Conservation (phyloP, 2,329 filamentous ascomycete species). For the Dryadomyces quercivorus region DNA sequence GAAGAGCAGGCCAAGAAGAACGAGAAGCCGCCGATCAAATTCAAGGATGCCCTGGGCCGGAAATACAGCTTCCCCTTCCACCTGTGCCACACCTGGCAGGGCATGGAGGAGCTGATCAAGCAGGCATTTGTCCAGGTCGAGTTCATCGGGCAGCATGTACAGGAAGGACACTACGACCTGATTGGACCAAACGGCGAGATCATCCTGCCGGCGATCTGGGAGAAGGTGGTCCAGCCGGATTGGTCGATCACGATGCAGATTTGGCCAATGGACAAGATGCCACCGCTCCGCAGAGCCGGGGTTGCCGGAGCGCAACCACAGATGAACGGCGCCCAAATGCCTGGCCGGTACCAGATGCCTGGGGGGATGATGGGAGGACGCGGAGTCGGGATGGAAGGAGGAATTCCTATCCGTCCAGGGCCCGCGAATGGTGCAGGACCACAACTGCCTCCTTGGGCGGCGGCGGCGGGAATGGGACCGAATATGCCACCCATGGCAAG, state of each 20-base stretch:
- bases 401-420: background rate
- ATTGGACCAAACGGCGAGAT: constrained; percentile 71
- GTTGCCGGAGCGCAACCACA: background rate
- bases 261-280: constrained; percentile 41
- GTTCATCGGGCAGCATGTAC: constrained; percentile 61
- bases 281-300: constrained; percentile 10
- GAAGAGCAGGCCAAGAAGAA: constrained; percentile 35
- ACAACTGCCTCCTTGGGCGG: background rate
- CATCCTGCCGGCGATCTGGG: constrained; percentile 72
- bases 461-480: background rate
- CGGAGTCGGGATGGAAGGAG: background rate
- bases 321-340: background rate
- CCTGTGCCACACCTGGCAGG: constrained; percentile 70
- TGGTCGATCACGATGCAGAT: constrained; percentile 50
- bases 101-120: constrained; percentile 77
- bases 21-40: constrained; percentile 66
- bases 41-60: constrained; percentile 82
- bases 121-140: constrained; percentile 75
- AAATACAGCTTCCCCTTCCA: constrained; percentile 91
- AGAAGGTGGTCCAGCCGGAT: constrained; percentile 68
- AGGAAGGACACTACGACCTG: constrained; percentile 68
- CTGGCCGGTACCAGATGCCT: background rate
- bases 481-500: background rate
- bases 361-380: background rate
- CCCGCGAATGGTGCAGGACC: background rate